These are phyloP conservation scores for Zhuliangozyma parablackwelliae DNA, from an alignment of 1,139 yeast genomes.

Conservation along the genomic window DNA sequence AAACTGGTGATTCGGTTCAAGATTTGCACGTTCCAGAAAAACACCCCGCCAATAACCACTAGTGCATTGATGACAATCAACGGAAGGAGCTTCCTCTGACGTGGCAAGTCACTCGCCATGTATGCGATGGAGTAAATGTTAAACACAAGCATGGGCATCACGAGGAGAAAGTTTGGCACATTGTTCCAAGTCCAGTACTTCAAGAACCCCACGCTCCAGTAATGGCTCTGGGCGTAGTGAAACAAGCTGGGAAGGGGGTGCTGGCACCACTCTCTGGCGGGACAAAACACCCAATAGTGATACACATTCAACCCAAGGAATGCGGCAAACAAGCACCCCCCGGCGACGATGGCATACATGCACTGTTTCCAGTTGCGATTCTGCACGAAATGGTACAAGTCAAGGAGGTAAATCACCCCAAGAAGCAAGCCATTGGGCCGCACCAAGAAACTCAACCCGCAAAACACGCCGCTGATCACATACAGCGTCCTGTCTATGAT, in stretches of 20 bases:
- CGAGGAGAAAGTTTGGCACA: slow-evolving; percentile 79
- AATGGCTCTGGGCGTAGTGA: slow-evolving; percentile 69
- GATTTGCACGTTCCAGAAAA: slow-evolving; percentile 82
- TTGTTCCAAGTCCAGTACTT: slow-evolving; percentile 79
- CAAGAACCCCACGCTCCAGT: slow-evolving; percentile 84
- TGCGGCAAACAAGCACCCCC: slow-evolving; percentile 46
- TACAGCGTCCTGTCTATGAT: slow-evolving; percentile 21
- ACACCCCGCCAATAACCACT: slow-evolving; percentile 47
- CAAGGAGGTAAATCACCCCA: slow-evolving; percentile 65
- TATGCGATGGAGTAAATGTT: slow-evolving; percentile 24
- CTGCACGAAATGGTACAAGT: slow-evolving; percentile 32
- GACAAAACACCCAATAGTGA: slow-evolving; percentile 63
- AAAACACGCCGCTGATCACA: slow-evolving; percentile 52
- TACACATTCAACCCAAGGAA: slow-evolving; percentile 45
- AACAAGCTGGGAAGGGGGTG: slow-evolving; percentile 56
- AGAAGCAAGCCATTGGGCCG: slow-evolving; percentile 74
- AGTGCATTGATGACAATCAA: slow-evolving; percentile 33
- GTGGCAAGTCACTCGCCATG: slow-evolving; percentile 34
- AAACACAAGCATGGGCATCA: slow-evolving; percentile 58
- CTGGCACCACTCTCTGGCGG: slow-evolving; percentile 76
- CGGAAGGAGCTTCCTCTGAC: slow-evolving; percentile 24
- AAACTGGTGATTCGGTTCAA: slow-evolving; percentile 75
- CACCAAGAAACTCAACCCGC: slow-evolving; percentile 56
- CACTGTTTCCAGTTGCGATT: slow-evolving; percentile 12
- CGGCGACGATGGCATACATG: slow-evolving; percentile 43